A percentile compares a stretch with the other conserved stretches of the same genome.
These are phyloP conservation scores for Pseudisothecium myosuroides DNA, from an alignment of 225 moss, liverwort and hornwort species.

Conservation along the genomic window DNA sequence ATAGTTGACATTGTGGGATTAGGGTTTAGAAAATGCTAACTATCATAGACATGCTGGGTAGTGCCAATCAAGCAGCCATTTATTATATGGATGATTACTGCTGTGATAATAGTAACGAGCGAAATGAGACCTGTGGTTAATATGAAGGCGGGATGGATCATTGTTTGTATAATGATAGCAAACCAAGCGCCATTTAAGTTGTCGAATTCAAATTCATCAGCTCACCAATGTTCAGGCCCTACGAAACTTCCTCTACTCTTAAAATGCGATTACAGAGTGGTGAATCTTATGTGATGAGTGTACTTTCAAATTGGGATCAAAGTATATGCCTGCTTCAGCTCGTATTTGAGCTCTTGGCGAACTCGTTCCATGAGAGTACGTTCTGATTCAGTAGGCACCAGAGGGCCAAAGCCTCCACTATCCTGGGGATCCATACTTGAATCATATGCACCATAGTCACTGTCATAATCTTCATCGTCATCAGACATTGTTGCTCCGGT, in stretches of 20 bases:
- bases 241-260: background rate
- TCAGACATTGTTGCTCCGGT: constrained; percentile 76
- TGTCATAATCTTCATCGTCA: constrained; percentile 52
- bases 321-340: constrained; percentile 33
- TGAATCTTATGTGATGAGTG: background rate
- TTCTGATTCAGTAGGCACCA: constrained; percentile 51
- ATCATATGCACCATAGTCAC: constrained; percentile 41
- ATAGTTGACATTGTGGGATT: background rate
- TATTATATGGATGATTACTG: background rate
- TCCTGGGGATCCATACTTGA: constrained; percentile 31
- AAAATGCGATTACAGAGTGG: background rate
- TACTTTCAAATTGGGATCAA: background rate
- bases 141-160: background rate
- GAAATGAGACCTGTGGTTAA: background rate
- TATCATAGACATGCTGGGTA: background rate
- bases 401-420: constrained; percentile 41
- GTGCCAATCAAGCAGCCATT: background rate
- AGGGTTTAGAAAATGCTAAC: background rate
- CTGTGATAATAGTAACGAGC: background rate
- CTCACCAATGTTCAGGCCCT: background rate
- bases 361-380: constrained; percentile 61
- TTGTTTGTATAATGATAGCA: background rate
- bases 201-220: background rate
- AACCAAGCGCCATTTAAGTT: background rate
- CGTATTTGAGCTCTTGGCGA: constrained; percentile 47